Conservation (phyloP, 108 stramenopile species). For the Nitzschia sp. region DNA sequence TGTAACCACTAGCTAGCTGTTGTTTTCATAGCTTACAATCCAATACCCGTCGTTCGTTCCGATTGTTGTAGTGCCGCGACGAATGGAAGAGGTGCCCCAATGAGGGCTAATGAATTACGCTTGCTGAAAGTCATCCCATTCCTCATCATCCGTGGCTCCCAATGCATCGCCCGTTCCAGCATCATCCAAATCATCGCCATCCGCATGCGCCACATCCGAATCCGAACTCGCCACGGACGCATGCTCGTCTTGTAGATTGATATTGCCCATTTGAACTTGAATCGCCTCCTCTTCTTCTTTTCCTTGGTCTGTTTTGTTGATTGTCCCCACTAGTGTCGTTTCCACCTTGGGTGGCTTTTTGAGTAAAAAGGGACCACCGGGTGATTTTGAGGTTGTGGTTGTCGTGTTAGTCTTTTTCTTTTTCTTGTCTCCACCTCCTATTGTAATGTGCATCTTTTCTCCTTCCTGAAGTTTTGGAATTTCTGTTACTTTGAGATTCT, state of each 20-base stretch:
- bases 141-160: slow-evolving; percentile 1
- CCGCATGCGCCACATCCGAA: slow-evolving; percentile 5
- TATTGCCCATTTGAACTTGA: background rate
- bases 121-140: slow-evolving; percentile 30
- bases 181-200: background rate
- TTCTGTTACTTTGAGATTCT: slow-evolving; percentile 44
- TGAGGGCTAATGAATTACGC: no score
- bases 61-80: no score
- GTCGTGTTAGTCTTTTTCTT: background rate
- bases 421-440: background rate
- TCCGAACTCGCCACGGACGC: slow-evolving; percentile 7
- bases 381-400: background rate
- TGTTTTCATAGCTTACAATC: no score
- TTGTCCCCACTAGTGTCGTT: background rate
- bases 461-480: slow-evolving; percentile 65
- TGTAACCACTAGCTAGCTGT: no score
- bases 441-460: slow-evolving; percentile 75
- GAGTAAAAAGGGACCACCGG: slow-evolving; percentile 23
- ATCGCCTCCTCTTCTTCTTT: background rate
- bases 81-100: no score
- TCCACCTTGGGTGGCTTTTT: slow-evolving; percentile 41
- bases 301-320: background rate
- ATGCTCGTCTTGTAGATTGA: slow-evolving; percentile 7
- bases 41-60: no score
- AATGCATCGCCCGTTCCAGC: background rate